phyloP scores from a whole-genome alignment of 2,329 filamentous ascomycete species.

The Neonectria neomacrospora region DNA sequence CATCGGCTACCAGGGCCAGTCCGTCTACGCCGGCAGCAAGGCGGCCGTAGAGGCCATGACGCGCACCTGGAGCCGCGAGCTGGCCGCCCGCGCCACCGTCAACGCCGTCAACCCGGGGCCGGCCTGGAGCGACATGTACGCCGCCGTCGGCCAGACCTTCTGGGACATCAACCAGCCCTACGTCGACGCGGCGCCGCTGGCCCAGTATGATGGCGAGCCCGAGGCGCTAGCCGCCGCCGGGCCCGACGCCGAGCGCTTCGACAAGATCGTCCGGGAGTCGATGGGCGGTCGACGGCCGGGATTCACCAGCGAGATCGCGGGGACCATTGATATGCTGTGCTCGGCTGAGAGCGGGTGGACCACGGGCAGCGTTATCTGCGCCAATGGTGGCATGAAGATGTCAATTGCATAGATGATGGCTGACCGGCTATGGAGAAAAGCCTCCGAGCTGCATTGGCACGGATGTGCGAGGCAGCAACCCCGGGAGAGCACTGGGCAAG shows the following conservation, averaged over 20 bases:
- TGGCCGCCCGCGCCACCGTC: constrained; percentile 63
- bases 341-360: constrained; percentile 74
- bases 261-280: constrained; percentile 46
- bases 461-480: neutral
- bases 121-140: constrained; percentile 65
- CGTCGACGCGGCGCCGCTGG: constrained; percentile 50
- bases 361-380: constrained; percentile 77
- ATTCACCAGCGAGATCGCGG: constrained; percentile 68
- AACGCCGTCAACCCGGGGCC: constrained; percentile 69
- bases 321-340: constrained; percentile 77
- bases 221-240: constrained; percentile 46
- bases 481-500: constrained; percentile 2
- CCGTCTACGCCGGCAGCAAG: constrained; percentile 68
- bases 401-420: constrained; percentile 45
- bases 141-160: constrained; percentile 47
- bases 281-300: constrained; percentile 51
- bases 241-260: constrained; percentile 48
- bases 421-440: neutral
- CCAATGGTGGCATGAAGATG: constrained; percentile 67
- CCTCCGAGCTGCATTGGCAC: neutral
- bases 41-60: constrained; percentile 70
- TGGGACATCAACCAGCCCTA: constrained; percentile 54
- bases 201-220: constrained; percentile 48
- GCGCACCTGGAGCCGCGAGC: constrained; percentile 67
- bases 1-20: constrained; percentile 64